Evolutionary conservation across 176 grass and related monocot genomes (phyloP).

Genomic region (Calamus simplicifolius): DNA sequence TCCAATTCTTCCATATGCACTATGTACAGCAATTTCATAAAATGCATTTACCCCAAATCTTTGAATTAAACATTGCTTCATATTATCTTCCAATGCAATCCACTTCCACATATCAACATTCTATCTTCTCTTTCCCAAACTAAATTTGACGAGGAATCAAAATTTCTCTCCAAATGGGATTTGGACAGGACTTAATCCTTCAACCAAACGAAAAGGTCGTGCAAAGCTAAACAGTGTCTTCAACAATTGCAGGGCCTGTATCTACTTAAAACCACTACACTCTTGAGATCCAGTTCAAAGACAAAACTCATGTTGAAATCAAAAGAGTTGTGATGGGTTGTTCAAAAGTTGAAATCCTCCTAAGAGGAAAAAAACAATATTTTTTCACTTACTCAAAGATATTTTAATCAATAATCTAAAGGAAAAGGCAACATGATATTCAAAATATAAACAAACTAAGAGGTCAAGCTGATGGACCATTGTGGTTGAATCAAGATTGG

Average conservation of each 20-base stretch:
- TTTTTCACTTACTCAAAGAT: too few relatives aligned
- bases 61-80: constrained; percentile 53
- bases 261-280: constrained; percentile 60
- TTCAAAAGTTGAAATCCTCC: too few relatives aligned
- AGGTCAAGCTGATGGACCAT: too few relatives aligned
- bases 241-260: constrained; percentile 53
- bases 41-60: constrained; percentile 47
- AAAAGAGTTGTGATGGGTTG: neutral
- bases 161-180: constrained; percentile 58
- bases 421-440: too few relatives aligned
- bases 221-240: constrained; percentile 40
- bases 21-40: constrained; percentile 40
- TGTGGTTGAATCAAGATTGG: too few relatives aligned
- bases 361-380: too few relatives aligned
- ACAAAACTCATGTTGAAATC: constrained; percentile 28
- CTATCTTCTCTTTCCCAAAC: constrained; percentile 56
- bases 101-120: constrained; percentile 21
- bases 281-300: constrained; percentile 46
- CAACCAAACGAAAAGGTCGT: constrained; percentile 62
- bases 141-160: constrained; percentile 61
- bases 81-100: constrained; percentile 78
- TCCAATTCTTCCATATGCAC: constrained; percentile 51
- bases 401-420: too few relatives aligned
- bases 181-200: constrained; percentile 53
- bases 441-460: too few relatives aligned